Base-by-base conservation (phyloP, 352 stramenopile genomes). In the Globisporangium yorkense region DNA sequence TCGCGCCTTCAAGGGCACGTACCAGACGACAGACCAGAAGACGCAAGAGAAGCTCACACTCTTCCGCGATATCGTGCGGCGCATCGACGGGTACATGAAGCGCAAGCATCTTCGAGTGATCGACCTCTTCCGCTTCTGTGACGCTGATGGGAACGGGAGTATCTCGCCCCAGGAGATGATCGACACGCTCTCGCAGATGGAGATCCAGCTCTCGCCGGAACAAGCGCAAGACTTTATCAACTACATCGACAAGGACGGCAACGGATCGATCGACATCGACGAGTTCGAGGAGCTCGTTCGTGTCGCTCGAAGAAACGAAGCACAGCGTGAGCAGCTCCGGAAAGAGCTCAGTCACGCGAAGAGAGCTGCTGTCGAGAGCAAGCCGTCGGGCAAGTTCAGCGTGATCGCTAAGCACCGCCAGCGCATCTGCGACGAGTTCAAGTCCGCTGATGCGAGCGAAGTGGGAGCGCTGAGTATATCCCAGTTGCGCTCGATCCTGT, bases 91-190 rank as follows among this genome's bases (percentile, higher is more conserved):
- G 39, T 89, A 92, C 72, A 88, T 94, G 71, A 89, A 88, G 61
- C 80, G 83, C 47, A 94, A 92, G 64, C 84, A 77, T 10, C 64
- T 94, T 24, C 83, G 81, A 9, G 81, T 92, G 33, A 91, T 92
- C 65, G 85, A 92, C 49, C 69, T 94, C 21, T 92, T 92, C 59
- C 82, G 80, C n/a, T 92, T 89, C 53, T 94, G 82, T 27, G 84
- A 94, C 50, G 74, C 80, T 2, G 83, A 94, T 47, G 74, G 79
- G 45, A 91, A 89, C 41, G 80, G 77, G 8, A 89, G 76, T 45
- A 93, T 93, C 55, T 91, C 82, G 29, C 72, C 77, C 2, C 62
- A 84, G 56, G 83, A 92, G 46, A 87, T 93, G 80, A 80, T 93
- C 58, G 81, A 92, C 55, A 90, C 83, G 56, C 64, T 94, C 5